Evolutionary conservation across 495 filamentous ascomycete genomes (phyloP).

Genomic region (Penicillium bialowiezense): DNA sequence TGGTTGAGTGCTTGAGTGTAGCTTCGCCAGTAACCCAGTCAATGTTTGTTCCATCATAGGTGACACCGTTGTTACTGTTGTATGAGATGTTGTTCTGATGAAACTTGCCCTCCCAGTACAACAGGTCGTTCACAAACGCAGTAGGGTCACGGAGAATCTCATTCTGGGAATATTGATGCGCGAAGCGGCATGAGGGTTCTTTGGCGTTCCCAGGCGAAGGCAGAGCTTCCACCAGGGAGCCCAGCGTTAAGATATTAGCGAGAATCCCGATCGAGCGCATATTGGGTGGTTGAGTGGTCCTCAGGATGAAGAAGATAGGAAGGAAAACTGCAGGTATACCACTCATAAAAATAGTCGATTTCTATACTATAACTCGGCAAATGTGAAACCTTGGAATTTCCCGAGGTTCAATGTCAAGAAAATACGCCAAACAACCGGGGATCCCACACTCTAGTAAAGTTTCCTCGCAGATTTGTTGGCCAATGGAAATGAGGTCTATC

Average conservation of each 20-base stretch:
- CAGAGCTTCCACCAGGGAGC: neutral
- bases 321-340: too few species aligned
- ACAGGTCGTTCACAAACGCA: conserved; percentile 24
- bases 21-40: conserved; percentile 29
- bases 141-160: conserved; percentile 21
- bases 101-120: conserved; percentile 37
- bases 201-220: neutral
- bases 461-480: neutral
- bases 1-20: conserved; percentile 31
- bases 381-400: neutral
- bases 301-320: too few species aligned
- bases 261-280: conserved; percentile 3
- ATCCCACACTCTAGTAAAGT: neutral
- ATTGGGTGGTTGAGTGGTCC: neutral
- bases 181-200: conserved; percentile 29
- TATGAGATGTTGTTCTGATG: conserved; percentile 33
- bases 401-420: neutral
- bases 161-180: conserved; percentile 20
- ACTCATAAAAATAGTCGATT: neutral
- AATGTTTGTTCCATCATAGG: conserved; percentile 35
- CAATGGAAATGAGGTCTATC: neutral
- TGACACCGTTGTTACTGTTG: conserved; percentile 33
- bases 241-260: neutral
- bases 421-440: neutral
- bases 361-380: neutral